Evolutionary conservation across 768 basidiomycete genomes (phyloP).

Genomic region (Auricularia cornea): DNA sequence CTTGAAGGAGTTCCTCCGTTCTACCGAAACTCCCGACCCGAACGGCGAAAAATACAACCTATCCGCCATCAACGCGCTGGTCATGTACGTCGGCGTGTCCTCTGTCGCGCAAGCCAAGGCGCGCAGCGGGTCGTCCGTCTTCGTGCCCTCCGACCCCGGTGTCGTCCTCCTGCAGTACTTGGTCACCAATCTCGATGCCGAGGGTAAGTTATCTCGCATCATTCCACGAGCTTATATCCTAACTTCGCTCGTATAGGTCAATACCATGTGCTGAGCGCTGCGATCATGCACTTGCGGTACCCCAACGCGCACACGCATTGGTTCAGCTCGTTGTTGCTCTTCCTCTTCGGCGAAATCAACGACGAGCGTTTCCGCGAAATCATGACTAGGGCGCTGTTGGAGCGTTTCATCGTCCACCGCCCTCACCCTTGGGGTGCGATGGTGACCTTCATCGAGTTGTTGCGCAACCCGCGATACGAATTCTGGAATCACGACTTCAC

Average conservation of each 20-base stretch:
- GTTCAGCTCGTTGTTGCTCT: slow-evolving; percentile 87
- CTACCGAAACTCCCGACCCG: slow-evolving; percentile 34
- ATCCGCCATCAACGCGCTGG: slow-evolving; percentile 84
- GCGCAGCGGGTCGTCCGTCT: slow-evolving; percentile 71
- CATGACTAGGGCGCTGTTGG: slow-evolving; percentile 82
- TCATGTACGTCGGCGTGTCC: slow-evolving; percentile 93
- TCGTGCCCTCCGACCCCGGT: slow-evolving; percentile 74
- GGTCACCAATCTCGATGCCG: slow-evolving; percentile 74
- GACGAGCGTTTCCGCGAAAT: slow-evolving; percentile 73
- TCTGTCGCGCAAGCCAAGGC: slow-evolving; percentile 86
- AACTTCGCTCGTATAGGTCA: slow-evolving; percentile 50
- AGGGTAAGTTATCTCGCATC: slow-evolving; percentile 50
- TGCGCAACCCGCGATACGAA: slow-evolving; percentile 83
- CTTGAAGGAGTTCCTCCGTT: slow-evolving; percentile 67
- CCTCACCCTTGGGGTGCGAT: slow-evolving; percentile 96
- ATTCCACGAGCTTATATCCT: background rate
- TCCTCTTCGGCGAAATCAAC: slow-evolving; percentile 75
- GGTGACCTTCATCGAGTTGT: slow-evolving; percentile 87
- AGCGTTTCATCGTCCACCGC: slow-evolving; percentile 87
- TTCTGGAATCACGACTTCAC: slow-evolving; percentile 88
- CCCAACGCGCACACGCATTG: slow-evolving; percentile 98
- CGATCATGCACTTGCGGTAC: slow-evolving; percentile 91
- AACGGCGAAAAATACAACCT: slow-evolving; percentile 68
- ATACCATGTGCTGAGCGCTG: slow-evolving; percentile 88
- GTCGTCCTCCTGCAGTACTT: slow-evolving; percentile 79